A percentile compares a stretch with the other conserved stretches of the same genome.
These are phyloP conservation scores for Phylloporus sp. DNA, from an alignment of 768 basidiomycete genomes.

Conservation along the genomic window DNA sequence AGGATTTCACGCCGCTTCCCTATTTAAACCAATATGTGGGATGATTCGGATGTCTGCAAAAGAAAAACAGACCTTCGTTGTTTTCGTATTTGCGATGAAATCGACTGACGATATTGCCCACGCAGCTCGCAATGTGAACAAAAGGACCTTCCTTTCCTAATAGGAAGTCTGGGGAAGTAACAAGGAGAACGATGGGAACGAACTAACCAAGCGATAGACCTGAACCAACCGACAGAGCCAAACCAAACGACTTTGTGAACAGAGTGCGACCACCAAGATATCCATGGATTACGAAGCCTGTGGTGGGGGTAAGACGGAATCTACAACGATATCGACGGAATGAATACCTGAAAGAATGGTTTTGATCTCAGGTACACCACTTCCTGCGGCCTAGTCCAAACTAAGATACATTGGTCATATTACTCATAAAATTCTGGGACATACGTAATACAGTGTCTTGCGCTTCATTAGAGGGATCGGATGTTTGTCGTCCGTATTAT, in stretches of 20 bases:
- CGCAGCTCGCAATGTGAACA: slow-evolving; percentile 89
- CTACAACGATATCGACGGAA: slow-evolving; percentile 1
- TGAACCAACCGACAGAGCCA: slow-evolving; percentile 88
- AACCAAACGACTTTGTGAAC: slow-evolving; percentile 84
- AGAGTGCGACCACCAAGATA: slow-evolving; percentile 89
- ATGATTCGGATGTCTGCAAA: neutral
- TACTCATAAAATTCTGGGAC: slow-evolving; percentile 25
- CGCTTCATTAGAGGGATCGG: slow-evolving; percentile 40
- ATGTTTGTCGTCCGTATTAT: slow-evolving; percentile 26
- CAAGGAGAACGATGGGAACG: slow-evolving; percentile 6
- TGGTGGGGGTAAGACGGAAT: slow-evolving; percentile 2
- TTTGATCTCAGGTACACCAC: slow-evolving; percentile 96
- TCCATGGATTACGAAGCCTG: slow-evolving; percentile 94
- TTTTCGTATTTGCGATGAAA: slow-evolving; percentile 86
- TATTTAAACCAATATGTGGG: slow-evolving; percentile 24
- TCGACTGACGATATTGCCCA: slow-evolving; percentile 90
- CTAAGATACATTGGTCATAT: slow-evolving; percentile 12
- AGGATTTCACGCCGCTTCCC: slow-evolving; percentile 92
- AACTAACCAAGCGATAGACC: slow-evolving; percentile 74
- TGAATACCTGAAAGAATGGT: slow-evolving; percentile 74
- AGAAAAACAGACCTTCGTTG: slow-evolving; percentile 69
- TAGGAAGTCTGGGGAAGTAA: neutral
- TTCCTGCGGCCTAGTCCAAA: slow-evolving; percentile 73
- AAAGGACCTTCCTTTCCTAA: slow-evolving; percentile 70
- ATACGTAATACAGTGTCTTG: slow-evolving; percentile 78